Evolutionary conservation across 2,329 filamentous ascomycete genomes (phyloP), one percentile per base, ranked within the genome.

Genomic region (Verticillium longisporum): DNA sequence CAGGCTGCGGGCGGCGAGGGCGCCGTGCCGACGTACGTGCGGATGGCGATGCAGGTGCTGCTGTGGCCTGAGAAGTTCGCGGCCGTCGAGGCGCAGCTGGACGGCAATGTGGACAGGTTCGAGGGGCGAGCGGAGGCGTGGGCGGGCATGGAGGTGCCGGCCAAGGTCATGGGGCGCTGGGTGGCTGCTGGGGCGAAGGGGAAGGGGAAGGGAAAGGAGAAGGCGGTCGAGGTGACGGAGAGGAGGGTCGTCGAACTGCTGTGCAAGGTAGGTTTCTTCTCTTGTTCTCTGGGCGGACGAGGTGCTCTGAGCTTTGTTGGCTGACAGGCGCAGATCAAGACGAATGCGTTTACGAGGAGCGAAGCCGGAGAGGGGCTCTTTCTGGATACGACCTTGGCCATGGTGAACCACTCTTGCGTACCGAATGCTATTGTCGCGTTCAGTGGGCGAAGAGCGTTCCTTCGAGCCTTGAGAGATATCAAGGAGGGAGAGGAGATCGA

Each of bases 381-480:
- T 63, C 72, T 88, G 41, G 81, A 86, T 64, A 76, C 82, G 1
- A 77, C 71, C 3, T 73, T 86, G 53, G 81, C 84, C 61, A 85
- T 87, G 79, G 78, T 79, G 26, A 88, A 88, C 64, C 86, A 88
- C 68, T 85, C 84, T 0, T 88, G 86, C 64, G 69, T 80, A 2
- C 85, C 85, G 3, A 88, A 86, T 64, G 83, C 85, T 1, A 75
- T 80, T 56, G 81, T 88, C 15, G 77, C 80, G 54, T 87, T 87
- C 59, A 66, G 78, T 45, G 81, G 81, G 4, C 77, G 83, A 6
- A 75, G 71, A 4, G 80, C 83, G 3, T 71, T 80, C 2, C 70
- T 88, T 14, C 76, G 80, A 41, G 82, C 85, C 1, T 76, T 81
- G 60, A 69, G 67, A 26, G 69, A 74, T 3, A 85, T 88, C 53